Evolutionary conservation across 2,329 filamentous ascomycete genomes (phyloP), one percentile per base, ranked within the genome.

Genomic region (Monosporascus sp.): DNA sequence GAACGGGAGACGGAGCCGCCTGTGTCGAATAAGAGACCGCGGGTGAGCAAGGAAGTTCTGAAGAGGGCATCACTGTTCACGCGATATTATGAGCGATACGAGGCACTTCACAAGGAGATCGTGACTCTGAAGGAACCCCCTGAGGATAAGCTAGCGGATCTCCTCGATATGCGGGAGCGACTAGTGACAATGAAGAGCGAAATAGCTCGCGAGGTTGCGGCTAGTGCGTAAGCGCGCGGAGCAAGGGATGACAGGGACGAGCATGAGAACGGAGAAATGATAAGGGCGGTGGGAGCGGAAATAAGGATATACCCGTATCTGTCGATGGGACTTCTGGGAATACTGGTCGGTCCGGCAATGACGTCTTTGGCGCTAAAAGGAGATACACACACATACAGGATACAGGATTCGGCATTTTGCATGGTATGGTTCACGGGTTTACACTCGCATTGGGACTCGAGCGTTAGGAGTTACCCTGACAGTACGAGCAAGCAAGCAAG

Each of bases 131-230:
- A 74, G 38, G 73, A 81, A 49, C 80, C 82, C 3, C 74, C 76
- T 0, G 70, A 75, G 53, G 71, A 77, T 17, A 77, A 80, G 62
- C 66, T 85, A 49, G 69, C 70, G 6, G 66, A 78, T 47, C 65
- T 86, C 46, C 60, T 78, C 31, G 74, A 78, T 15, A 80, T 85
- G 81, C 77, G 80, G 52, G 68, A 74, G 27, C 72, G 76, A 36
- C 68, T 86, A 47, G 72, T 76, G 57, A 58, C 59, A n/a, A 77
- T 85, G 76, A 86, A 86, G 73, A 71, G 65, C 57, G 75, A 82
- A 53, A 85, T 86, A 45, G 78, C 82, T 60, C 68, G 68, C 57
- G 73, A 76, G 52, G 65, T 72, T 65, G 63, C 70, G 63, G 51
- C 70, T 57, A 57, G 51, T 18, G 55, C 58, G 20, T 65, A 31